phyloP scores from a whole-genome alignment of 176 grass and related monocot genomes.

The Elaeis guineensis region DNA sequence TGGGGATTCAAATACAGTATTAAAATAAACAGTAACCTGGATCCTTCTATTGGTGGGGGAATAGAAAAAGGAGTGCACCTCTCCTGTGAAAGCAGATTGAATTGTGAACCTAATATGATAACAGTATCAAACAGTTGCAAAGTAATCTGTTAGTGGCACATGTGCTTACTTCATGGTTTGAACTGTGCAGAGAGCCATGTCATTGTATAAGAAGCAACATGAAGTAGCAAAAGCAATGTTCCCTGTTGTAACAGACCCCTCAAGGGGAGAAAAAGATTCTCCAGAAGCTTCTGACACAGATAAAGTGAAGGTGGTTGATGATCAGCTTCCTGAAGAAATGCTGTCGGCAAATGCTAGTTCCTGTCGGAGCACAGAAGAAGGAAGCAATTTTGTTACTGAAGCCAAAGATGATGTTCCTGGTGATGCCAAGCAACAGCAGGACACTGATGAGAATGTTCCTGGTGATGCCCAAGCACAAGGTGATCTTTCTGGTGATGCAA shows the following conservation, averaged over 20 bases:
- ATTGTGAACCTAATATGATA: too few relatives aligned
- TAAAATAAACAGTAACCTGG: too few relatives aligned
- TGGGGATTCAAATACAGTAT: too few relatives aligned
- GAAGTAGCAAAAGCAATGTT: conserved; percentile 10
- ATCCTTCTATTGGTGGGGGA: too few relatives aligned
- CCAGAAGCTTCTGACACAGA: conserved; percentile 12
- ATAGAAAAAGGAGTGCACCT: too few relatives aligned
- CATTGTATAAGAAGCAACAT: conserved; percentile 11
- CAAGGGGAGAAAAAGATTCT: conserved; percentile 1
- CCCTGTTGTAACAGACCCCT: not conserved
- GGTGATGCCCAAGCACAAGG: not conserved
- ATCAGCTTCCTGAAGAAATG: not conserved
- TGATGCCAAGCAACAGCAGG: conserved; percentile 1
- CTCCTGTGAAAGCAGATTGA: too few relatives aligned
- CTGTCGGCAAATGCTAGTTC: not conserved
- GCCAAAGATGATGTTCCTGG: not conserved
- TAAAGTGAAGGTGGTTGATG: not conserved
- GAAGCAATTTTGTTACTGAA: not conserved
- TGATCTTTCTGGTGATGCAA: not conserved
- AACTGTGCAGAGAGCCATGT: conserved; percentile 30
- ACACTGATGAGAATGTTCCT: not conserved
- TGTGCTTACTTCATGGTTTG: not conserved
- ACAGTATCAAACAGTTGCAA: too few relatives aligned
- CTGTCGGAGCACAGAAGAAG: not conserved
- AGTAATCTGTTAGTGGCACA: too few relatives aligned